Evolutionary conservation across 306 rosid species (phyloP).

Genomic region (Alnus glutinosa): DNA sequence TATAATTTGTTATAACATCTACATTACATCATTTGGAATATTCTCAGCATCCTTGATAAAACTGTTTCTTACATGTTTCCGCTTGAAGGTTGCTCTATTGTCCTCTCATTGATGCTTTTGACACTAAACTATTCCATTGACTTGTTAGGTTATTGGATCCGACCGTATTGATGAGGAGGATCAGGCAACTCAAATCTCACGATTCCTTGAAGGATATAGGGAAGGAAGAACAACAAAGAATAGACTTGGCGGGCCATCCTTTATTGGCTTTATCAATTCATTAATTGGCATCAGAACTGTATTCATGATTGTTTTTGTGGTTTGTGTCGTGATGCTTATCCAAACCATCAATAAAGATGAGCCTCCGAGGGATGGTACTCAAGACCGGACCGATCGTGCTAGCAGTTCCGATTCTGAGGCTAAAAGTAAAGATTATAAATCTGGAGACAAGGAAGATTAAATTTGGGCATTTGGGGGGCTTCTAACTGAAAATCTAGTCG

Average conservation of each 20-base stretch:
- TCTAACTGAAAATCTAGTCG: conserved; percentile 12
- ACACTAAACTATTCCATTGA: background rate
- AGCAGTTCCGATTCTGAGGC: conserved; percentile 50
- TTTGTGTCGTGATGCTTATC: conserved; percentile 53
- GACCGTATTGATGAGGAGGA: conserved; percentile 72
- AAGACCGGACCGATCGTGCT: conserved; percentile 41
- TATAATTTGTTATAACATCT: background rate
- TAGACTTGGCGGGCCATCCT: conserved; percentile 47
- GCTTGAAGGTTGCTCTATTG: background rate
- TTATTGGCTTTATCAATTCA: conserved; percentile 42
- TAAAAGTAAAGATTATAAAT: conserved; percentile 49
- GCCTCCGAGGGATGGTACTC: conserved; percentile 47
- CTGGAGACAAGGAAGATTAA: conserved; percentile 83
- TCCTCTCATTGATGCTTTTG: background rate
- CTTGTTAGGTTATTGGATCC: conserved; percentile 68
- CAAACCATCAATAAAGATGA: conserved; percentile 49
- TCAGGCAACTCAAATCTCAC: conserved; percentile 68
- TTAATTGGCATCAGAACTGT: conserved; percentile 65
- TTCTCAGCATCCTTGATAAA: background rate
- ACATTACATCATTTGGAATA: background rate
- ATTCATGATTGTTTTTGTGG: conserved; percentile 60
- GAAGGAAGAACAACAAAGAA: conserved; percentile 74
- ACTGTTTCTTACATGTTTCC: background rate
- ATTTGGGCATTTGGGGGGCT: conserved; percentile 20
- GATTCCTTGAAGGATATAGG: conserved; percentile 73